These are phyloP conservation scores for Cyclotella kingstonii DNA, from an alignment of 108 stramenopile genomes.

Conservation along the genomic window DNA sequence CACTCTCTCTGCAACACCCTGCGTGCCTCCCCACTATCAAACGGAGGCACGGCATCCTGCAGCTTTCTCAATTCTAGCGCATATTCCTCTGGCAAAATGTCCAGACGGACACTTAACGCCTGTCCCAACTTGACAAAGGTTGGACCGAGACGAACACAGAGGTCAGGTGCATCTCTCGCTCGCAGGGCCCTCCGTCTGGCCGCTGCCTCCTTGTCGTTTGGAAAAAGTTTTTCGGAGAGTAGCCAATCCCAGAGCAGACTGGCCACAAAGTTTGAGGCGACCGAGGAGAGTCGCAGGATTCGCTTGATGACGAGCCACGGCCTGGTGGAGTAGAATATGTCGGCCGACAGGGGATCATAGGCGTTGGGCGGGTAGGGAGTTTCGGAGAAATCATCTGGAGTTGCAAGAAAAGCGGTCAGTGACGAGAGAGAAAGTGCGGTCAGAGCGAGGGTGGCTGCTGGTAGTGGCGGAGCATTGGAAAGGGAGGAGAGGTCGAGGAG, in stretches of 20 bases:
- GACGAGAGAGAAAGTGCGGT: not conserved
- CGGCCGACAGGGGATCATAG: conserved; percentile 53
- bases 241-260: conserved; percentile 81
- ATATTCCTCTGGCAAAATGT: conserved; percentile 78
- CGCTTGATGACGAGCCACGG: conserved; percentile 61
- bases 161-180: conserved; percentile 58
- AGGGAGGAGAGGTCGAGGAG: not conserved
- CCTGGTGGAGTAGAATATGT: conserved; percentile 55
- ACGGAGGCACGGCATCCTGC: conserved; percentile 87
- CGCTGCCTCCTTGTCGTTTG: conserved; percentile 62
- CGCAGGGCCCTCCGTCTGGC: conserved; percentile 61
- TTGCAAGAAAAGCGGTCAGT: conserved; percentile 24
- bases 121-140: conserved; percentile 90
- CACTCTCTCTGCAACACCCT: conserved; percentile 59
- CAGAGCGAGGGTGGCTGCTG: conserved; percentile 36
- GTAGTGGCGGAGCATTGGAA: conserved; percentile 34
- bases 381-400: conserved; percentile 48
- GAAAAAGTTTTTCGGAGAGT: conserved; percentile 56
- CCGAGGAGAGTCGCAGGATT: conserved; percentile 45
- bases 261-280: conserved; percentile 60
- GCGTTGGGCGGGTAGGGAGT: conserved; percentile 65
- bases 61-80: conserved; percentile 77
- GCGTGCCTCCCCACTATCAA: conserved; percentile 57
- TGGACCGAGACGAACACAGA: conserved; percentile 77
- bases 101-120: conserved; percentile 81